Percentiles rank a stretch among this genome's conserved stretches.
Evolutionary conservation across 1,139 yeast species (phyloP).

Genomic region (Geotrichum restrictum): DNA sequence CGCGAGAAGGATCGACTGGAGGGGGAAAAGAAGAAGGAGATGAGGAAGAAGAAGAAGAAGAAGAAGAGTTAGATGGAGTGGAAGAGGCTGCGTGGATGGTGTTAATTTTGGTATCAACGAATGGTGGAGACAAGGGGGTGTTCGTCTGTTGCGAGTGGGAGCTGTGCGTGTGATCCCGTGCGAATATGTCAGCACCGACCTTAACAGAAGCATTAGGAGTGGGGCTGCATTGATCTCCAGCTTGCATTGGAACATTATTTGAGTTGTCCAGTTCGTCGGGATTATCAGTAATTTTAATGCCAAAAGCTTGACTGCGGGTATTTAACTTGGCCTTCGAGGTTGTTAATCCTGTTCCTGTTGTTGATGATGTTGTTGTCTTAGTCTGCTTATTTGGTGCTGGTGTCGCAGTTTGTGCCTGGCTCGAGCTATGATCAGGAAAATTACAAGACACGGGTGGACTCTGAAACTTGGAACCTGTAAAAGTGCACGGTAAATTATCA

Average conservation of each 20-base stretch:
- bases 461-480: too few relatives aligned
- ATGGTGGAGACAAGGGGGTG: constrained; percentile 12
- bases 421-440: too few relatives aligned
- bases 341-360: too few relatives aligned
- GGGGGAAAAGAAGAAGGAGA: not conserved
- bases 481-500: too few relatives aligned
- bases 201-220: not conserved
- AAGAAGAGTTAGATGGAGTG: not conserved
- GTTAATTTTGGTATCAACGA: not conserved
- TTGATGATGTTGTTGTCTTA: too few relatives aligned
- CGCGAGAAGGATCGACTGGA: not conserved
- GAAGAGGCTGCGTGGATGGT: not conserved
- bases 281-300: not conserved
- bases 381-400: too few relatives aligned
- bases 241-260: not conserved
- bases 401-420: not conserved
- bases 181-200: constrained; percentile 14
- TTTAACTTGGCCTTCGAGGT: too few relatives aligned
- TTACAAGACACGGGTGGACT: too few relatives aligned
- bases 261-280: not conserved
- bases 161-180: not conserved
- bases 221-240: not conserved
- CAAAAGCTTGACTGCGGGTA: too few relatives aligned
- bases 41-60: not conserved
- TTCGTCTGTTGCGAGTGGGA: not conserved